These are phyloP conservation scores for Cercospora sp. DNA, from an alignment of 2,329 filamentous ascomycete species.

Conservation along the genomic window DNA sequence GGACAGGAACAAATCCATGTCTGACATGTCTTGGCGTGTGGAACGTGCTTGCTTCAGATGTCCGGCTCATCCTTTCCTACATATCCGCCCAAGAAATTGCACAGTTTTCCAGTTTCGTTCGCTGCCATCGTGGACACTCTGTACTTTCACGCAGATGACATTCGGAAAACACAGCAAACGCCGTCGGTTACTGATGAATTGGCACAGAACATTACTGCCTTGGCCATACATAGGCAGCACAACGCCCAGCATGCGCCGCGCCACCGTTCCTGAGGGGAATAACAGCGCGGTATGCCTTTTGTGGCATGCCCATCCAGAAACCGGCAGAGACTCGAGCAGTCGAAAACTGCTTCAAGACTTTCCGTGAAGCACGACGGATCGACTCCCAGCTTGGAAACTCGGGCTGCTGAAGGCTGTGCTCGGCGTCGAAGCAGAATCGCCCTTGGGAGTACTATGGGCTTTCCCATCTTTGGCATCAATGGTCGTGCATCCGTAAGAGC, in stretches of 20 bases:
- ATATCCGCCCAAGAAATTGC: not conserved
- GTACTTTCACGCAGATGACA: not conserved
- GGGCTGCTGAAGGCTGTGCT: not conserved
- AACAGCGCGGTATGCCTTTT: not conserved
- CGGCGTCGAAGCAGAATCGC: not conserved
- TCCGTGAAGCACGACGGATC: not conserved
- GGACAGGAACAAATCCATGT: no score
- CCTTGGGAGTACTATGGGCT: not conserved
- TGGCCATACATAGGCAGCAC: not conserved
- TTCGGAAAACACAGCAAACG: not conserved
- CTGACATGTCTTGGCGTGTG: not conserved
- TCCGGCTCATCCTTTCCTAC: not conserved
- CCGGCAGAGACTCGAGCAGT: not conserved
- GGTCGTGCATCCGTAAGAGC: not conserved
- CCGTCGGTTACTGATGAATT: not conserved
- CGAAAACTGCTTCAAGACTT: not conserved
- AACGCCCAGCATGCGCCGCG: not conserved
- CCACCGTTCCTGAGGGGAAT: slow-evolving; percentile 2
- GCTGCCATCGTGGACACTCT: not conserved
- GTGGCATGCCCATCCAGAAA: not conserved
- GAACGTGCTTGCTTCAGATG: not conserved
- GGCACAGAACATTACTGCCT: not conserved
- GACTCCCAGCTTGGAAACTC: not conserved
- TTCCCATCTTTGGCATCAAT: not conserved
- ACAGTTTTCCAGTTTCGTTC: not conserved